Evolutionary conservation across 371 early-diverging fungal species (phyloP).

Genomic region (Mycotypha africana): DNA sequence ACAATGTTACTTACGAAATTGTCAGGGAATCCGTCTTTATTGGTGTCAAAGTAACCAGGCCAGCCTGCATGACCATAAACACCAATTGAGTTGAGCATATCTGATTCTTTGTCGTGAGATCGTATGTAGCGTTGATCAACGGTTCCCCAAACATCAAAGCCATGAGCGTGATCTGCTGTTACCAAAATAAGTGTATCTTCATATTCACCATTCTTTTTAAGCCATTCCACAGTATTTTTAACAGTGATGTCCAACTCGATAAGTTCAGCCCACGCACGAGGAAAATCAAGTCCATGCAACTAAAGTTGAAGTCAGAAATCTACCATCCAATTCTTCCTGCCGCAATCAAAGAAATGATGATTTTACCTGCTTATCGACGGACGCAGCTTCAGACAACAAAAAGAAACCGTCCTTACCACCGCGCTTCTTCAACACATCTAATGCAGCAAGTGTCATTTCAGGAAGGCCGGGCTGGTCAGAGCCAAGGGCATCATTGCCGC

Average conservation of each 20-base stretch:
- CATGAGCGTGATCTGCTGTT: conserved; percentile 72
- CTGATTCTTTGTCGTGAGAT: conserved; percentile 10
- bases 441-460: conserved; percentile 67
- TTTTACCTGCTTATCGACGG: conserved; percentile 57
- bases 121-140: conserved; percentile 45
- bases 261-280: conserved; percentile 65
- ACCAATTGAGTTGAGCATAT: conserved; percentile 60
- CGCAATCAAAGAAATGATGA: neutral
- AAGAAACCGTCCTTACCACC: conserved; percentile 67
- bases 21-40: conserved; percentile 67
- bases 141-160: conserved; percentile 69
- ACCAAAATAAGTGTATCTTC: conserved; percentile 65
- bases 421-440: conserved; percentile 55
- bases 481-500: conserved; percentile 42
- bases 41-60: conserved; percentile 57
- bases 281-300: conserved; percentile 68
- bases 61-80: conserved; percentile 62
- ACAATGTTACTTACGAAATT: conserved; percentile 29
- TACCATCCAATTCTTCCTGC: no score
- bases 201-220: conserved; percentile 43
- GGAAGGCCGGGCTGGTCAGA: conserved; percentile 63
- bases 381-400: conserved; percentile 74
- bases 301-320: neutral
- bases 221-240: conserved; percentile 56
- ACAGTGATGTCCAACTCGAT: conserved; percentile 69